Evolutionary conservation across 1,139 yeast species (phyloP).

Genomic region (Yamadazyma membranifaciens): DNA sequence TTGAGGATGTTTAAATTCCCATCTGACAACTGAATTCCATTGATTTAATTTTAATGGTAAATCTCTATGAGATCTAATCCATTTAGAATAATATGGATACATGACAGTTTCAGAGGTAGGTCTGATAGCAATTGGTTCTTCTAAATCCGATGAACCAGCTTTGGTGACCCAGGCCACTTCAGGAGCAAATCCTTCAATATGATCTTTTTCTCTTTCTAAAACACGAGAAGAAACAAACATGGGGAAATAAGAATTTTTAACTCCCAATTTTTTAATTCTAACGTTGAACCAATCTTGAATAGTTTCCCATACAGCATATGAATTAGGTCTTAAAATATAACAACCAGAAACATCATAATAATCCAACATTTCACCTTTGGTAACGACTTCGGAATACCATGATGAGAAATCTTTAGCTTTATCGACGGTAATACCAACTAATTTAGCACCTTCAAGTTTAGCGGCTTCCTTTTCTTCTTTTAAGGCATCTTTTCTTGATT

Average conservation of each 20-base stretch:
- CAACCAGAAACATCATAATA: constrained; percentile 99
- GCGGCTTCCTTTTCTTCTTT: constrained; percentile 46
- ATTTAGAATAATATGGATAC: constrained; percentile 99
- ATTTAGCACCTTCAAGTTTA: constrained; percentile 80
- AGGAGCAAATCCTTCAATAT: constrained; percentile 98
- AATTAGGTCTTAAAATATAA: constrained; percentile 94
- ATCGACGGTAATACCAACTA: constrained; percentile 95
- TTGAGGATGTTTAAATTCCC: constrained; percentile 99
- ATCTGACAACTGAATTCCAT: constrained; percentile 99
- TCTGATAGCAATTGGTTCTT: constrained; percentile 98
- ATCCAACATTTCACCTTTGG: constrained; percentile 97
- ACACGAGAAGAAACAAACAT: constrained; percentile 95
- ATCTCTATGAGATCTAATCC: constrained; percentile 98
- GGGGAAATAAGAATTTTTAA: constrained; percentile 95
- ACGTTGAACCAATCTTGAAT: constrained; percentile 86
- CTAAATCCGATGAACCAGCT: constrained; percentile 92
- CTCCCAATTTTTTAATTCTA: constrained; percentile 83
- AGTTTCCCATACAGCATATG: constrained; percentile 92
- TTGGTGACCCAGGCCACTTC: constrained; percentile 99
- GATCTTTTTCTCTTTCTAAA: constrained; percentile 96
- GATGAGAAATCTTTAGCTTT: constrained; percentile 89
- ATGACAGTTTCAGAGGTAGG: constrained; percentile 99
- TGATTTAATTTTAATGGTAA: constrained; percentile 94
- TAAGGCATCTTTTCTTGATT: constrained; percentile 23
- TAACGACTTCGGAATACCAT: constrained; percentile 95